These are phyloP conservation scores for Capronia americana DNA, from an alignment of 2,329 filamentous ascomycete species.

Conservation along the genomic window DNA sequence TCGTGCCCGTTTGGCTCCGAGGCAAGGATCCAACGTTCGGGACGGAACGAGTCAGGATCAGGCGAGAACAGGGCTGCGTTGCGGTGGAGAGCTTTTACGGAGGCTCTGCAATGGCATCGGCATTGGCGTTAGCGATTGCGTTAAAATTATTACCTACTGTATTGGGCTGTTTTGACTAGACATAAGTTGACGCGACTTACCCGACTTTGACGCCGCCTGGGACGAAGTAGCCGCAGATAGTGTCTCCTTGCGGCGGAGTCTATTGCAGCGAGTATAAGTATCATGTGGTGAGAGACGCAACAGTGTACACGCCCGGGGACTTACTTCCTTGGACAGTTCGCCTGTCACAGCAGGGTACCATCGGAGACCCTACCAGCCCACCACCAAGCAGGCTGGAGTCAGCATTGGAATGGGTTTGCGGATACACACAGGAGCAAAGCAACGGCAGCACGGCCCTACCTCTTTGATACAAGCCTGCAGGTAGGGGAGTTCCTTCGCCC, in stretches of 20 bases:
- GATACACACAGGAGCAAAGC: too few species aligned
- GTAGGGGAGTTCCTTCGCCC: slow-evolving; percentile 52
- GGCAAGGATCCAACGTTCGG: slow-evolving; percentile 57
- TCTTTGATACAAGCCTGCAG: slow-evolving; percentile 60
- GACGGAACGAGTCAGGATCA: slow-evolving; percentile 54
- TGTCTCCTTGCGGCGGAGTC: slow-evolving; percentile 49
- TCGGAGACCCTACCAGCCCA: slow-evolving; percentile 46
- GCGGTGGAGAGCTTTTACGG: slow-evolving; percentile 46
- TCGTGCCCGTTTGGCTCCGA: slow-evolving; percentile 36
- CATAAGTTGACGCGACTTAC: slow-evolving; percentile 5
- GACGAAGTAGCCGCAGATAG: slow-evolving; percentile 49
- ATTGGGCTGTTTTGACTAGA: slow-evolving; percentile 38
- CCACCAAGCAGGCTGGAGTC: too few species aligned
- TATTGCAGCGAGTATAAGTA: not conserved
- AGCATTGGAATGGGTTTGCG: too few species aligned
- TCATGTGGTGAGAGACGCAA: too few species aligned
- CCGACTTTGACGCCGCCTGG: slow-evolving; percentile 49
- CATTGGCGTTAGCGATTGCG: slow-evolving; percentile 42
- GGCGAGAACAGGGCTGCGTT: slow-evolving; percentile 49
- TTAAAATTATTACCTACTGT: slow-evolving; percentile 45
- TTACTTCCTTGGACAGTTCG: slow-evolving; percentile 43
- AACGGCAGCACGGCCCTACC: slow-evolving; percentile 11
- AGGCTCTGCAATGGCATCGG: slow-evolving; percentile 37
- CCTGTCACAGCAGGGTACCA: slow-evolving; percentile 54
- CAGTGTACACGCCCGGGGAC: not conserved